Percentiles rank a stretch among this genome's conserved stretches.
Evolutionary conservation across 331 rosid genomes (phyloP).

Genomic region (Quercus phellos): DNA sequence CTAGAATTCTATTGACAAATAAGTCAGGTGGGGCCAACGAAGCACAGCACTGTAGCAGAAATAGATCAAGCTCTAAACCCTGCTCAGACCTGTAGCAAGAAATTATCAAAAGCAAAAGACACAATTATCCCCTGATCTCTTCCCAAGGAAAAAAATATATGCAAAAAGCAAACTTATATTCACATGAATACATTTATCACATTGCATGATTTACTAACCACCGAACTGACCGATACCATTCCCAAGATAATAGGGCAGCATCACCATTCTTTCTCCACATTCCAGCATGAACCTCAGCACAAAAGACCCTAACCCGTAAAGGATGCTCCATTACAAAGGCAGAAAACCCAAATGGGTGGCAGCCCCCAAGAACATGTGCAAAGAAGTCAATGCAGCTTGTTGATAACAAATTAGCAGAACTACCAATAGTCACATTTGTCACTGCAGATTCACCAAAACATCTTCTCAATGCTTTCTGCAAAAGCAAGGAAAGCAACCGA

Average conservation of each 20-base stretch:
- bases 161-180: background rate
- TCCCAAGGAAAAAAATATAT: background rate
- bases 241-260: constrained; percentile 69
- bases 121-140: background rate
- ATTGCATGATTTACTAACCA: constrained; percentile 52
- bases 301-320: constrained; percentile 81
- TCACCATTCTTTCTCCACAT: constrained; percentile 97
- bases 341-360: constrained; percentile 92
- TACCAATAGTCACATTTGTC: constrained; percentile 33
- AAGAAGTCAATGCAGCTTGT: constrained; percentile 56
- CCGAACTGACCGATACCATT: constrained; percentile 75
- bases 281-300: constrained; percentile 96
- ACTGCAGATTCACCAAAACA: constrained; percentile 56
- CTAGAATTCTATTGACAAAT: constrained; percentile 66
- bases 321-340: constrained; percentile 95
- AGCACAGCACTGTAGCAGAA: constrained; percentile 96
- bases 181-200: background rate
- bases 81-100: constrained; percentile 77
- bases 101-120: constrained; percentile 4
- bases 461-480: constrained; percentile 66
- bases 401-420: constrained; percentile 34
- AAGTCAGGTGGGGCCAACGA: constrained; percentile 86
- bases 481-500: constrained; percentile 77
- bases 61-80: constrained; percentile 86
- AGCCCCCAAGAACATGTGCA: constrained; percentile 64